Percentiles rank a stretch among this genome's conserved stretches.
These are phyloP conservation scores for Microbotryum lychnidis-dioicae DNA, from an alignment of 1,284 basidiomycete species.

Conservation along the genomic window DNA sequence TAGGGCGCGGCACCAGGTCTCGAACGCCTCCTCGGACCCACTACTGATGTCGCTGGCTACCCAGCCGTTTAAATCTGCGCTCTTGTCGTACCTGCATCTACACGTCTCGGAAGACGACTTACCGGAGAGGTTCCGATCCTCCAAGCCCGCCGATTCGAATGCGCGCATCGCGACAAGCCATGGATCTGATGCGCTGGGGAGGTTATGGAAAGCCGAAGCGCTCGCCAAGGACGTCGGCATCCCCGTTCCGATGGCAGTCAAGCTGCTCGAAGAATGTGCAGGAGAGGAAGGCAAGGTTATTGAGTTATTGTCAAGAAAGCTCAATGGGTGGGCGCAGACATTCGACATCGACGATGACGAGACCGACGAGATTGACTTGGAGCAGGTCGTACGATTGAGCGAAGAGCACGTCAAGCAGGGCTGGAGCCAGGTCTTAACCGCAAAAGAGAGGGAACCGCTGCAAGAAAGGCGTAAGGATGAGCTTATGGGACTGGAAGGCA, in stretches of 20 bases:
- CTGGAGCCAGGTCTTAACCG: background rate
- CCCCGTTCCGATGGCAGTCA: slow-evolving; percentile 62
- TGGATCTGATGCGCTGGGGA: slow-evolving; percentile 53
- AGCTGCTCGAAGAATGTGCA: slow-evolving; percentile 42
- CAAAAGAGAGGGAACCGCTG: slow-evolving; percentile 43
- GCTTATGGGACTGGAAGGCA: slow-evolving; percentile 52
- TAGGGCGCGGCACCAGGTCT: background rate
- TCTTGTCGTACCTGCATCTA: slow-evolving; percentile 65
- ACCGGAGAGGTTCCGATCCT: slow-evolving; percentile 56
- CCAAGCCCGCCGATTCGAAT: slow-evolving; percentile 27
- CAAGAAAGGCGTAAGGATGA: slow-evolving; percentile 60
- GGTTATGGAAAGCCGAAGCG: slow-evolving; percentile 73
- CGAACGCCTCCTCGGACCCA: slow-evolving; percentile 8
- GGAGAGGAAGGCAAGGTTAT: slow-evolving; percentile 39
- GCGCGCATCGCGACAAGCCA: slow-evolving; percentile 29
- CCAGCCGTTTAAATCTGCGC: slow-evolving; percentile 49
- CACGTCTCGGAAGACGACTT: slow-evolving; percentile 70
- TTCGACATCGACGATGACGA: slow-evolving; percentile 37
- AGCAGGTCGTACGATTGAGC: background rate
- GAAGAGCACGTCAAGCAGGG: background rate
- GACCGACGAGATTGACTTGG: slow-evolving; percentile 1
- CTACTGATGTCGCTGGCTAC: slow-evolving; percentile 1
- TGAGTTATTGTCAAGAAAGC: slow-evolving; percentile 40
- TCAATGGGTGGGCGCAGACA: slow-evolving; percentile 47
- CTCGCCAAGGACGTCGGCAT: slow-evolving; percentile 77